phyloP scores from a whole-genome alignment of 2,329 filamentous ascomycete genomes.

The Shiraia sp. region DNA sequence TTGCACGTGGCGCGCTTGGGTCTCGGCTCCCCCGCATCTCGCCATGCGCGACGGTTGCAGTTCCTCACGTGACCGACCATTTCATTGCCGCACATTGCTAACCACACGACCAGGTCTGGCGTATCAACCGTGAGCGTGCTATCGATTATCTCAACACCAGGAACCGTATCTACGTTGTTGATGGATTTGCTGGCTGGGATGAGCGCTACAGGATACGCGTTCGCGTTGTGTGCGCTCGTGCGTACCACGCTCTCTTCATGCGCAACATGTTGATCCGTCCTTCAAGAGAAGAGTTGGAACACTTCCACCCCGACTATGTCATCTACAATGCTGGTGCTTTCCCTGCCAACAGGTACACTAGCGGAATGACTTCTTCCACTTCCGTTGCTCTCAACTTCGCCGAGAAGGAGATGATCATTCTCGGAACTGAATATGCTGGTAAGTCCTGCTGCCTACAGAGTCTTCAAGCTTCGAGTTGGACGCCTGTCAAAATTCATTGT shows the following conservation, averaged over 20 bases:
- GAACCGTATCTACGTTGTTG: slow-evolving; percentile 97
- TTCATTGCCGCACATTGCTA: slow-evolving; percentile 9
- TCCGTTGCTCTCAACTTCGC: slow-evolving; percentile 99
- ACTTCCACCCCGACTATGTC: slow-evolving; percentile 98
- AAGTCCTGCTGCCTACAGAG: too few relatives aligned
- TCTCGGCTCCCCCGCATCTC: slow-evolving; percentile 41
- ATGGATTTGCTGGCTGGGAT: slow-evolving; percentile 98
- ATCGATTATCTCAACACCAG: slow-evolving; percentile 99
- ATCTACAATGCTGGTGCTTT: slow-evolving; percentile 99
- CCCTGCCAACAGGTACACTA: slow-evolving; percentile 97
- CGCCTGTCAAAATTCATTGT: too few relatives aligned
- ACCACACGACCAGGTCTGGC: slow-evolving; percentile 75
- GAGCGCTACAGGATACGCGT: slow-evolving; percentile 97
- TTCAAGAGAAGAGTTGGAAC: slow-evolving; percentile 84
- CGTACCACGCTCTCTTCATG: slow-evolving; percentile 99
- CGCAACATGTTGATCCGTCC: slow-evolving; percentile 99
- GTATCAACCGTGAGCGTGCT: slow-evolving; percentile 98
- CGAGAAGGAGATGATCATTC: slow-evolving; percentile 99
- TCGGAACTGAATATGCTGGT: slow-evolving; percentile 97
- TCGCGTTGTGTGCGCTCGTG: slow-evolving; percentile 95
- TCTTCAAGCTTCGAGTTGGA: too few relatives aligned
- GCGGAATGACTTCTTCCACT: slow-evolving; percentile 97
- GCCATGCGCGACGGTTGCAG: slow-evolving; percentile 24
- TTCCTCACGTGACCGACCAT: slow-evolving; percentile 3
- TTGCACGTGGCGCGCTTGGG: slow-evolving; percentile 32